A percentile compares a stretch with the other conserved stretches of the same genome.
Conservation (phyloP, 2,329 filamentous ascomycete genomes). For the Botryosphaeria dothidea region DNA sequence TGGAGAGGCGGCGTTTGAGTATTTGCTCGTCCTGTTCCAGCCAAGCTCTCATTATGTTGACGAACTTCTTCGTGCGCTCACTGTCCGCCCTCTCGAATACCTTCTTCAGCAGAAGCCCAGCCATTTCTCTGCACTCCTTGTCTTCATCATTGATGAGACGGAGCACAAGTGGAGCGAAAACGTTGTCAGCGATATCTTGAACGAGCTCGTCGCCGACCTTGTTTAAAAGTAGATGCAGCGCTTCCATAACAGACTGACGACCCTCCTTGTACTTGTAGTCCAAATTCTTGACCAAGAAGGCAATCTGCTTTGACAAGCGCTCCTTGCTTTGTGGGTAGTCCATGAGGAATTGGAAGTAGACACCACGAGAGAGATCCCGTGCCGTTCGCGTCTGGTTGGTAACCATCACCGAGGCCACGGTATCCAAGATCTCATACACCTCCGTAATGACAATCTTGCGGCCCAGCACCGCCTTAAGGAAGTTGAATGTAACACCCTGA, state of each 20-base stretch:
- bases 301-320: constrained; percentile 84
- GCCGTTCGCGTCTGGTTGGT: constrained; percentile 90
- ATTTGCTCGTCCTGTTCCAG: constrained; percentile 72
- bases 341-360: constrained; percentile 90
- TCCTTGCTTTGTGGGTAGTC: constrained; percentile 93
- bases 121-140: constrained; percentile 79
- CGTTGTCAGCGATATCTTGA: constrained; percentile 76
- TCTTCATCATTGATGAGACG: constrained; percentile 87
- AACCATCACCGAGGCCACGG: constrained; percentile 89
- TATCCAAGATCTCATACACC: constrained; percentile 89
- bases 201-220: constrained; percentile 82
- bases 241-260: constrained; percentile 88
- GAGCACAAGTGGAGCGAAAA: constrained; percentile 84
- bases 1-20: constrained; percentile 68
- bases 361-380: constrained; percentile 81
- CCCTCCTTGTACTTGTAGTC: constrained; percentile 88
- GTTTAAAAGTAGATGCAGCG: constrained; percentile 79
- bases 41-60: constrained; percentile 73
- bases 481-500: constrained; percentile 92
- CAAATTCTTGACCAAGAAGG: constrained; percentile 86
- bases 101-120: constrained; percentile 75
- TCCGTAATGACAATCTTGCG: constrained; percentile 81
- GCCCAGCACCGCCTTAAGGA: constrained; percentile 82
- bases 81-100: constrained; percentile 77
- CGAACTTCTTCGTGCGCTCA: constrained; percentile 69